Conservation (phyloP, 208 protist genomes). For the Leishmania guyanensis region DNA sequence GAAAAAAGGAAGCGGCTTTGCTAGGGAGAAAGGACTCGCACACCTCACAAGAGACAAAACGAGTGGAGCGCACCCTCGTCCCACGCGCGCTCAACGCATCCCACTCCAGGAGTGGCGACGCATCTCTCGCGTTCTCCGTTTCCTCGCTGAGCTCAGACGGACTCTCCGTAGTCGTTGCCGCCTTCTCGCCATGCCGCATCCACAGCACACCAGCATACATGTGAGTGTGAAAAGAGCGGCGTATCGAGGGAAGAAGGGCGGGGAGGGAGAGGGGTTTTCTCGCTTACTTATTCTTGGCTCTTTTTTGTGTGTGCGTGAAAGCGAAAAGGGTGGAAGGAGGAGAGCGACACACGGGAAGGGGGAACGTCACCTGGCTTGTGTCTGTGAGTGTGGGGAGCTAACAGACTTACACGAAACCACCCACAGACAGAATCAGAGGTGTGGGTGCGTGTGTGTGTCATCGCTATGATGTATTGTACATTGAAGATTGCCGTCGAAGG, state of each 20-base stretch:
- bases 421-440: background rate
- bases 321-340: background rate
- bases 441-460: background rate
- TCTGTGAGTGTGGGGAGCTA: background rate
- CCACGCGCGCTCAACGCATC: background rate
- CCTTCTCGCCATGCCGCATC: background rate
- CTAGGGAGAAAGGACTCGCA: background rate
- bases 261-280: background rate
- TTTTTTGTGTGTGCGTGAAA: background rate
- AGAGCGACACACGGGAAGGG: background rate
- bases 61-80: background rate
- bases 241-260: background rate
- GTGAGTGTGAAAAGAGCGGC: background rate
- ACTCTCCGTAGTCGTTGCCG: background rate
- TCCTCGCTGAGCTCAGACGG: background rate
- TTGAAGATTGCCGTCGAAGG: background rate
- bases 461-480: background rate
- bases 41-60: background rate
- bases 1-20: background rate
- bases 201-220: background rate
- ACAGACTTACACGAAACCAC: background rate
- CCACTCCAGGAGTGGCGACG: background rate
- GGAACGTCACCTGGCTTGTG: background rate
- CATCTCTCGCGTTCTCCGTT: background rate
- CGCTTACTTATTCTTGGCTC: too few species aligned